phyloP scores from a whole-genome alignment of 1,284 basidiomycete species.

The Fomitopsis betulina region DNA sequence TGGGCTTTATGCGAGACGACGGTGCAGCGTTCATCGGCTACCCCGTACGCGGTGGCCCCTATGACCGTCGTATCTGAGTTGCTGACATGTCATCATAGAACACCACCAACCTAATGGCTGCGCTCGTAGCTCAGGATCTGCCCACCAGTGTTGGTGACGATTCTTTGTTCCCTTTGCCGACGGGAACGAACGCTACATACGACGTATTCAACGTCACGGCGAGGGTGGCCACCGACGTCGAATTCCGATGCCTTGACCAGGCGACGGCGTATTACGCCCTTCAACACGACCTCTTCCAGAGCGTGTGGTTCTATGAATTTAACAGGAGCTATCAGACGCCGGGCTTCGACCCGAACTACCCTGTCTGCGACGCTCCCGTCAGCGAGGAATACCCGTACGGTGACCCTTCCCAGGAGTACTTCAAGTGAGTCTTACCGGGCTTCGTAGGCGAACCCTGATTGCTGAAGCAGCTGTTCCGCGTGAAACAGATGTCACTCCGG shows the following conservation, averaged over 20 bases:
- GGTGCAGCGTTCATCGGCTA: conserved; percentile 31
- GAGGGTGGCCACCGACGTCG: conserved; percentile 29
- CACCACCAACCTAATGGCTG: conserved; percentile 17
- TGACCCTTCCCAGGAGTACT: conserved; percentile 29
- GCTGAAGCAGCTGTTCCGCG: not conserved
- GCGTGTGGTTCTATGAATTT: conserved; percentile 34
- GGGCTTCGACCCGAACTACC: conserved; percentile 33
- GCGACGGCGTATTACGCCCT: conserved; percentile 31
- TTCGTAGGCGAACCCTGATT: too few relatives aligned
- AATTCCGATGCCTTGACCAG: conserved; percentile 37
- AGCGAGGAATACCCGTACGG: conserved; percentile 29
- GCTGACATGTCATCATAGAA: conserved; percentile 7
- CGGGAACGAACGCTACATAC: conserved; percentile 24
- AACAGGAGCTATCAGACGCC: conserved; percentile 33
- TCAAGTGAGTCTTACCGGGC: conserved; percentile 20
- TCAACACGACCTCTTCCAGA: conserved; percentile 28
- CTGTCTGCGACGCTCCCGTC: conserved; percentile 32
- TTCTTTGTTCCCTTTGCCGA: conserved; percentile 28
- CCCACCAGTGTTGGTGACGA: conserved; percentile 19
- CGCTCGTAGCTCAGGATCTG: conserved; percentile 18
- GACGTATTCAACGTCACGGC: conserved; percentile 34
- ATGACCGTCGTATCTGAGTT: not conserved
- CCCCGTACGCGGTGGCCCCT: conserved; percentile 15
- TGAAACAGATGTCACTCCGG: conserved; percentile 28
- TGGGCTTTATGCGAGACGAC: conserved; percentile 40